Base-by-base conservation (phyloP, 148 eudicot species). In the Nepenthes gracilis region DNA sequence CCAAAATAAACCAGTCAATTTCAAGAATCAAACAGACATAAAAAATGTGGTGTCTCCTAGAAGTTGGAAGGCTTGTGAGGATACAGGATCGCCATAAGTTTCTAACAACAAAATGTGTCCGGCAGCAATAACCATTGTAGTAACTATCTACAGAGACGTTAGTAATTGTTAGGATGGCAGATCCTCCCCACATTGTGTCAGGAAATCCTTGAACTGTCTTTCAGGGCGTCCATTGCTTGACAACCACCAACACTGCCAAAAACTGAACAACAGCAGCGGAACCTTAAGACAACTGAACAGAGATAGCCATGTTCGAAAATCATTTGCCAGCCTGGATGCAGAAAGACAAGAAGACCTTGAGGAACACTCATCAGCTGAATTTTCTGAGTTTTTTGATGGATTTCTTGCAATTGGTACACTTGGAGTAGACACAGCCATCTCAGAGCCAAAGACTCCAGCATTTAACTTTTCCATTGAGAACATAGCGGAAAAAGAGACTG, bases 401-500 rank as follows among this genome's bases (percentile, higher is more conserved):
- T 92, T 92, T 63, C 81, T 92, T 53, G 85, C 94, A 38, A 85
- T 92, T 9, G 98, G 98, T 6, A 92, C 98, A 15, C 85, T 92
- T 47, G 98, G 96, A 59, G 68, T 77, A 40, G 90, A 77, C 1
- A 62, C 75, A 34, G 67, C 61, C 50, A 43, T 63, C 61, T 51
- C 74, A 49, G 87, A 75, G 65, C 85, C 88, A 55, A 73, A 85
- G 51, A 92, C 98, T 47, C 98, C 98, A 52, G 83, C 86, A 47
- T 88, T 92, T 58, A 65, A 72, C 53, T 74, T 79, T 58, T 79
- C 90, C 38, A 78, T 83, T 49, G 92, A 87, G 47, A 79, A 78
- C 57, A 70, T 83, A 56, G 69, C 87, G 34, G 93, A 81, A 61
- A 77, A 68, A 58, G 84, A 83, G 64, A 82, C 78, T 12, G 83